Base-by-base conservation (phyloP, 1,284 basidiomycete species). In the Lignosus rhinocerotis region DNA sequence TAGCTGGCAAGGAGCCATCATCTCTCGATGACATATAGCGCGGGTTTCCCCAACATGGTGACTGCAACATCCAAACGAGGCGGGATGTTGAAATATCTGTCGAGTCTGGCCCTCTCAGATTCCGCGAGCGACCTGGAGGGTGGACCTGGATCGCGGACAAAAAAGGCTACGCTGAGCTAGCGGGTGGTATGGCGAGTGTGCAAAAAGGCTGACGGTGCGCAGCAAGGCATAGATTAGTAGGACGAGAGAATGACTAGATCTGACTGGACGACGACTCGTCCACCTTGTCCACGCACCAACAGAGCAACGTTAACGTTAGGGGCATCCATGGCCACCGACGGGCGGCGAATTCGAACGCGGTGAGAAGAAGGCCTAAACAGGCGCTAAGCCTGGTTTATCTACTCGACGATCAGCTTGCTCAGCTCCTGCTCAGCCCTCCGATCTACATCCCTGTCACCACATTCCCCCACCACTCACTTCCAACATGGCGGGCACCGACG, bases 401-500 rank as follows among this genome's bases (percentile, higher is more conserved):
- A 33, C 53, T 55, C 59, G 42, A 45, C 50, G 19, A 64, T 64
- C 62, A 61, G 58, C 57, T 51, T 48, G 17, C 45, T 25, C 50
- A 16, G 34, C 43, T 50, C 39, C 45, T 48, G 45, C 33, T 42
- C 34, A 19, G 33, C 48, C 19, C 55, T 21, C 33, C 33, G 44
- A 38, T n/a, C 42, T 30, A 32, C 42, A 11, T 12, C 44, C 47
- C 16, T 47, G 25, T 46, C 38, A 32, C 38, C 41, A 36, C 34
- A 32, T 7, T 19, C 43, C 49, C 17, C 31, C 38, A 33, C 31
- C 48, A 51, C 38, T n/a, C 17, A 19, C 32, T 32, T n/a, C 11
- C 55, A 75, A 65, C 62, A 81, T 82, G 78, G 44, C 76, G 31
- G 71, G 70, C 58, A 68, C 76, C 62, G 65, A 73, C 59, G 77